Evolutionary conservation across 345 rosid genomes (phyloP), one percentile per base, ranked within the genome.

Genomic region (Gossypium arboreum): DNA sequence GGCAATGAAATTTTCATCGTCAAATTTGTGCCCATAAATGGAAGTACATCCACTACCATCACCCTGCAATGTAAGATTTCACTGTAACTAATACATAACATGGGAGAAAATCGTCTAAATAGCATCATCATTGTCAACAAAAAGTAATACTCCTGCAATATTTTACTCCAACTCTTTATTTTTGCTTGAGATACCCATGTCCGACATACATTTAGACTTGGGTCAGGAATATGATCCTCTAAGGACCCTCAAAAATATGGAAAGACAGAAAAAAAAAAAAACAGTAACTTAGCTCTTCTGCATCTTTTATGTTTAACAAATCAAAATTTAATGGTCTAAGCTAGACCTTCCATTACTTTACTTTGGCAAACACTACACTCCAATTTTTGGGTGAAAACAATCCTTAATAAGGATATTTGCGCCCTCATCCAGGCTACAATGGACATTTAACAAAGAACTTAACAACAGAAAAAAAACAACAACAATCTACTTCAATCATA

Each of bases 21-120:
- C 97, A 39, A 93, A 91, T 82, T 91, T 85, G 72, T 58, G 96
- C 16, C 99, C 99, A 66, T 91, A 93, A 27, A 95, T 87, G 16
- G 98, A 95, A 73, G 81, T 63, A 39, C 96, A 95, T 61, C 99
- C 99, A 71, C 92, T 89, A 61, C 98, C 99, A 81, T 95, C 99
- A 73, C 94, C 96, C 99, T 95, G 84, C 80, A 75, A 84, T 76
- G 20, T 45, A 47, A 76, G 12, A 16, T 58, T 61, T 52, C 7
- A 58, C 55, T 9, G 57, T n/a, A 59, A 73, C 50, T 25, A 24
- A 24, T 48, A 20, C n/a, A 73, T 39, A 24, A 25, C 22, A 61
- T 61, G 15, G 8, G 10, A 18, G 65, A 34, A 72, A 71, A 71
- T 16, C 1, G 56, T 25, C 72, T 51, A 55, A 50, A 50, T 16